These are phyloP conservation scores for Ploettnerulaceae sp. DNA, from an alignment of 2,329 filamentous ascomycete species.

Conservation along the genomic window DNA sequence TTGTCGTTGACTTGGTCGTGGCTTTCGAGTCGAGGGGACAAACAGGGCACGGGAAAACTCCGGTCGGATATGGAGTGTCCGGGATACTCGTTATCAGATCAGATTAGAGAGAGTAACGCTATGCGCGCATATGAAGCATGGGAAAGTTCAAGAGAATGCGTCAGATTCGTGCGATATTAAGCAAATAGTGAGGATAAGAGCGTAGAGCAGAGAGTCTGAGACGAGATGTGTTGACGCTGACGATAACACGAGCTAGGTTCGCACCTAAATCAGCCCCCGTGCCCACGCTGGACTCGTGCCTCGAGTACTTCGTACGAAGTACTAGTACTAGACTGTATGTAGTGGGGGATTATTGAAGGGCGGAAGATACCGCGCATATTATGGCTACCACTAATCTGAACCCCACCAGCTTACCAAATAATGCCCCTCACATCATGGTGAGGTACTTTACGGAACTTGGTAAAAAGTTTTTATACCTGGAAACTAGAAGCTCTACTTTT, in stretches of 20 bases:
- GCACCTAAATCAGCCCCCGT: too few species aligned
- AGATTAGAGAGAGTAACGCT: slow-evolving; percentile 1
- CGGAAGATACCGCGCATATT: too few species aligned
- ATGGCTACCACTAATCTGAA: too few species aligned
- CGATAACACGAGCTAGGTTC: background rate
- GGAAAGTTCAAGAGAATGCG: background rate
- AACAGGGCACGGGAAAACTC: background rate
- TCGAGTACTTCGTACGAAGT: too few species aligned
- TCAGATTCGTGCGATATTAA: background rate
- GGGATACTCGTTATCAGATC: background rate
- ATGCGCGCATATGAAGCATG: background rate
- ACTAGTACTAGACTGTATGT: too few species aligned
- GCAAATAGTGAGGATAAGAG: background rate
- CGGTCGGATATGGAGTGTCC: background rate
- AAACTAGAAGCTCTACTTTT: too few species aligned
- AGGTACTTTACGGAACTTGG: too few species aligned
- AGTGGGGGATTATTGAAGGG: too few species aligned
- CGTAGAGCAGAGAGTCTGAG: background rate
- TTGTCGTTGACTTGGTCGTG: background rate
- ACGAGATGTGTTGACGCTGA: background rate
- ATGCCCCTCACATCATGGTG: too few species aligned
- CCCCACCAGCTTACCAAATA: too few species aligned
- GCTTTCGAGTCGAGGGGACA: background rate
- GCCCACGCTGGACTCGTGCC: too few species aligned
- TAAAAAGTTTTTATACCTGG: too few species aligned